Base-by-base conservation (phyloP, 2,329 filamentous ascomycete genomes). In the Apiospora hydei region DNA sequence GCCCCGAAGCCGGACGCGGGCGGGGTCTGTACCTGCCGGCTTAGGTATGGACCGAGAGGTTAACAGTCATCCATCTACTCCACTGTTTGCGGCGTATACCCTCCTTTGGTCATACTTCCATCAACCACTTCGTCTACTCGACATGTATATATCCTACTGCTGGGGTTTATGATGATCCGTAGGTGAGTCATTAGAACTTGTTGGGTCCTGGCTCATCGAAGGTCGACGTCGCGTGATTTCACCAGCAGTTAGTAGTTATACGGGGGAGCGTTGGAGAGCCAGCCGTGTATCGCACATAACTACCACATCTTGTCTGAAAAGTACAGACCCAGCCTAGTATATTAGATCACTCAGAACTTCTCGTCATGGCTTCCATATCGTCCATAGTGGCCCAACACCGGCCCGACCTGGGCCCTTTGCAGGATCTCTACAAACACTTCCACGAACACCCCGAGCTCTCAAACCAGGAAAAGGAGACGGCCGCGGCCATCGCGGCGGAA, bases 361-460 rank as follows among this genome's bases (percentile, higher is more conserved):
- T 10, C 30, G 8, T 26, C 14, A 68, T 68, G 66, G 26, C 66
- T 13, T 46, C 41, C n/a, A 47, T 68, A 18, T 68, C 66, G 2
- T 30, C 66, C 3, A 11, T 68, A n/a, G 66, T 68, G 24, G 66
- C 41, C 43, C 3, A 34, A 18, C 70, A 71, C 70, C 53, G 70
- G 44, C 70, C 70, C 4, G 44, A 67, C 38, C 18, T 71, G 34
- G 38, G 4, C 8, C 47, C 70, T 4, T 43, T 68, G 6, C 57
- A 71, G 47, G 49, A 68, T 24, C 67, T 75, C 34, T 76, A 78
- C 72, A 75, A 73, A 34, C 70, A 77, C 66, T 51, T 77, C 34
- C 77, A 78, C 70, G 30, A 51, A 18, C 70, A 77, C 69, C 75
- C 77, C 10, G 77, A 78, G 70, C 71, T 78, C 41, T 77, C 77